Evolutionary conservation across 1,284 basidiomycete genomes (phyloP), one percentile per base, ranked within the genome.

Genomic region (Ganoderma boninense): DNA sequence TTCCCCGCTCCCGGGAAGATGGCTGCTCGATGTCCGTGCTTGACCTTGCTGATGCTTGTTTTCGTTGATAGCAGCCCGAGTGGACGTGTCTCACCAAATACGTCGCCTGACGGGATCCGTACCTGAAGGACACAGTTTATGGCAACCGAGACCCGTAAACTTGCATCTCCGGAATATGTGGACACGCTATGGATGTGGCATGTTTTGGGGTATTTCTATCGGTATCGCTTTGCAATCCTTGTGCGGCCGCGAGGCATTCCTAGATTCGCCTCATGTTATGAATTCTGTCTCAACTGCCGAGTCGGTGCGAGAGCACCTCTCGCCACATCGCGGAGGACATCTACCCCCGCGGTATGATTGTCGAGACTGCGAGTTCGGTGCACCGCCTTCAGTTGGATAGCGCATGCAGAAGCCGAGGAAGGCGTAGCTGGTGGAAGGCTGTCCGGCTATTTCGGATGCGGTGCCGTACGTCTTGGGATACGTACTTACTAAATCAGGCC

Each of bases 401-500:
- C 43, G 62, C 29, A 64, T 57, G 69, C 69, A 64, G 69, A 67
- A 67, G 62, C 64, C 60, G 65, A 70, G 59, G 61, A 64, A 60
- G 43, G 56, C 60, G 23, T 49, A 59, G 43, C 44, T 11, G 44
- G 54, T 14, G 46, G 44, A 43, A 66, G 69, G 73, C 73, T 72
- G 73, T 54, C 23, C 49, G 49, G 23, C 11, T 69, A 61, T 69
- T 57, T 54, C 54, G 16, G 46, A 69, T 70, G 73, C 73, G 63
- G 63, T 74, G 73, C 54, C 43, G n/a, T n/a, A n/a, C n/a, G 49
- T 4, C 49, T 69, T 74, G 68, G 60, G 62, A 46, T 72, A 69
- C 69, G 43, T 74, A 72, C 64, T 74, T 70, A 71, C 73, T 67
- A 60, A 40, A 63, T 72, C 59, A 60, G 67, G 69, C 23, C 64